Evolutionary conservation across 768 basidiomycete species (phyloP), one percentile per base, ranked within the genome.

Genomic region (Amanita fuliginea): DNA sequence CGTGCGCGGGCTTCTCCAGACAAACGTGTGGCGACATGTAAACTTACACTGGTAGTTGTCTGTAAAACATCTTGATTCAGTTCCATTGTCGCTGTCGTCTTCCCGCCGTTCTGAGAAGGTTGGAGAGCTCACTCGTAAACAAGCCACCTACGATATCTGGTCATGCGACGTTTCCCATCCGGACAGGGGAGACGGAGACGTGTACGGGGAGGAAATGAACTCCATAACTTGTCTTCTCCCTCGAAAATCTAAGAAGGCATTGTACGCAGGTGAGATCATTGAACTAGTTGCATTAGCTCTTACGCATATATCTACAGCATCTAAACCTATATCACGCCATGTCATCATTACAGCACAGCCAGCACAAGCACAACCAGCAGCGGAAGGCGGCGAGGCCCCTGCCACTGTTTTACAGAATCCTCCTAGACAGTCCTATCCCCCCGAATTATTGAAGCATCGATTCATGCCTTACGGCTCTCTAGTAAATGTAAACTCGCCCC

Each of bases 401-500:
- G 21, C 16, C 3, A 41, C 36, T 8, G 49, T 63, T 22, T 64
- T 69, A 48, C 66, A 76, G 59, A 78, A 78, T 52, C 75, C 79
- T 6, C 71, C 78, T 1, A 72, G 85, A 16, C 67, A 72, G 3
- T 70, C 65, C 8, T 77, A 86, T 56, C 76, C 85, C 0, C 65
- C 68, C 42, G 79, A 84, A 40, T 55, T 78, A 1, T 68, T 87
- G 28, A 85, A 70, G 51, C 83, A 86, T 55, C 59, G 66, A 1
- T 87, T 83, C 60, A 59, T 77, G 54, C 84, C 85, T 0, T 76
- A 73, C 24, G 83, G 83, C 1, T 76, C 81, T 11, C 59, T 69
- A 54, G 57, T 54, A 10, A 60, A 64, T 6, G 59, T 49, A 3
- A 60, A 59, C 1, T 14, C 59, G 55, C 11, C 42, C 28, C n/a